A percentile compares a stretch with the other conserved stretches of the same genome.
These are phyloP conservation scores for Lumnitzera racemosa DNA, from an alignment of 345 rosid genomes.

Conservation along the genomic window DNA sequence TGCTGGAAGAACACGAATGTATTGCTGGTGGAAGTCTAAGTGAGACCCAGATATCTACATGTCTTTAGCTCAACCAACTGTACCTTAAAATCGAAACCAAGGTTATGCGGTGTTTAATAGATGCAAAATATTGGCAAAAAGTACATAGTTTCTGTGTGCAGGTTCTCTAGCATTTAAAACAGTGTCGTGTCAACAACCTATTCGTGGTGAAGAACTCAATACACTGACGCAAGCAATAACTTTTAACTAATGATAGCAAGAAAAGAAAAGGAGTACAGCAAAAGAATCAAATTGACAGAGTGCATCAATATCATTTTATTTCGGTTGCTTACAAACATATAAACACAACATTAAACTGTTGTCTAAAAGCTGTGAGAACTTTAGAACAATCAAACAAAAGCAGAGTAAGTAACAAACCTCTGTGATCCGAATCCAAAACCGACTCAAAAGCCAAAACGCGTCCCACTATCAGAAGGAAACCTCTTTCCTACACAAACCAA, in stretches of 20 bases:
- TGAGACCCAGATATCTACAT: too few relatives aligned
- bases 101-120: too few relatives aligned
- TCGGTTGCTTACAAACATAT: too few relatives aligned
- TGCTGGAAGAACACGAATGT: too few relatives aligned
- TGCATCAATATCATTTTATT: too few relatives aligned
- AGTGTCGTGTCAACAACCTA: neutral
- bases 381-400: neutral
- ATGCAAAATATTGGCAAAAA: too few relatives aligned
- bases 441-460: slow-evolving; percentile 24
- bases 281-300: neutral
- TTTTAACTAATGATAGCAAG: neutral
- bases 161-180: too few relatives aligned
- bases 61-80: too few relatives aligned
- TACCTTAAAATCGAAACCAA: too few relatives aligned
- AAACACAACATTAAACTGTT: too few relatives aligned
- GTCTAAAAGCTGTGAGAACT: neutral
- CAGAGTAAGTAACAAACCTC: slow-evolving; percentile 29
- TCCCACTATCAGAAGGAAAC: slow-evolving; percentile 46
- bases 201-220: neutral
- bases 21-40: too few relatives aligned
- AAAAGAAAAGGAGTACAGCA: neutral
- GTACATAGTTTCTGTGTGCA: too few relatives aligned
- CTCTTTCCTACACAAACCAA: slow-evolving; percentile 80
- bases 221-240: neutral
- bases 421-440: slow-evolving; percentile 28